A percentile compares a stretch with the other conserved stretches of the same genome.
These are phyloP conservation scores for Fusarium nurragi DNA, from an alignment of 2,329 filamentous ascomycete species.

Conservation along the genomic window DNA sequence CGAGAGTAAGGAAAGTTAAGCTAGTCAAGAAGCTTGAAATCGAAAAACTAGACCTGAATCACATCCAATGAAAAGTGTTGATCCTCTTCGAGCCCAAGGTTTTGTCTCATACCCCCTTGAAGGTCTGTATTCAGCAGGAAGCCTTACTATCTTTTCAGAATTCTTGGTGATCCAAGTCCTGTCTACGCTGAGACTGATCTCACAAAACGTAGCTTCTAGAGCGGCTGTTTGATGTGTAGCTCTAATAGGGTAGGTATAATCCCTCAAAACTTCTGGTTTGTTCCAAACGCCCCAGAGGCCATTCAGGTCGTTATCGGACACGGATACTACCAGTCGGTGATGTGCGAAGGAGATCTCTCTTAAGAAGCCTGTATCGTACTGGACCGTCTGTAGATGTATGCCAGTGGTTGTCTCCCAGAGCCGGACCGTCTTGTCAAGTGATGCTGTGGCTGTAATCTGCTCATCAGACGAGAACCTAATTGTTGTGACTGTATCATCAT, in stretches of 20 bases:
- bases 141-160: not conserved
- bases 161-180: not conserved
- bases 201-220: not conserved
- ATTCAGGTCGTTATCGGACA: not conserved
- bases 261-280: not conserved
- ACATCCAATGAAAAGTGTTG: not conserved
- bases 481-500: not conserved
- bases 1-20: not conserved
- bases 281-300: not conserved
- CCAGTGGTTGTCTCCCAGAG: not conserved
- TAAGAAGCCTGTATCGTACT: not conserved
- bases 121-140: not conserved
- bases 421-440: not conserved
- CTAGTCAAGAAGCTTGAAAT: not conserved
- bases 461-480: not conserved
- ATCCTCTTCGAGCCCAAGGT: not conserved
- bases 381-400: not conserved
- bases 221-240: not conserved
- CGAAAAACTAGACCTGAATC: not conserved
- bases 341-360: not conserved
- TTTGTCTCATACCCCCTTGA: too few relatives aligned
- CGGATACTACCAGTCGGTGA: not conserved
- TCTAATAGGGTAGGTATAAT: not conserved
- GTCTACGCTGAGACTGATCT: not conserved
- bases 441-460: not conserved